Evolutionary conservation across 108 stramenopile genomes (phyloP), one percentile per base, ranked within the genome.

Genomic region (Conticribra guillardii): DNA sequence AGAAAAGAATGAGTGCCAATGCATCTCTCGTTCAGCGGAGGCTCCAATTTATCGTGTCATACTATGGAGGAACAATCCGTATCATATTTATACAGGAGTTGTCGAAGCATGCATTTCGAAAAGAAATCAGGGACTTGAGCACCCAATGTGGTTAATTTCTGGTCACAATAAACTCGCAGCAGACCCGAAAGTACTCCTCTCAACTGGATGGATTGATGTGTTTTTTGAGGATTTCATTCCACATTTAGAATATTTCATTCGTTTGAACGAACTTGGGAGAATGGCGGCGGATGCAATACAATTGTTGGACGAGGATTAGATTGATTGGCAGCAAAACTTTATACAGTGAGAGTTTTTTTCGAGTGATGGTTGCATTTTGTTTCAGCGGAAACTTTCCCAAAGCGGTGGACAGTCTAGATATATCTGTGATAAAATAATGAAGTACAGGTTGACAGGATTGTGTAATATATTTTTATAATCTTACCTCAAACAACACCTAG

Each of bases 211-310:
- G 64, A 66, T 66, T 11, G 64, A 66, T 48, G 1, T 50, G 21
- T 66, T 66, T 33, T 64, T 66, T 52, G 64, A 66, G 7, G 51
- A 34, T 21, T 66, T 66, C 33, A 48, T 66, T 26, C 64, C 64
- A 8, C 53, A 66, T 24, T 50, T 66, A 22, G 48, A 48, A 16
- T 50, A 66, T 17, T 66, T 53, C n/a, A 54, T 66, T 66, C 51
- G 47, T 16, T 54, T 50, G n/a, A 48, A 27, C 19, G 61, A 62
- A 18, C 32, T 60, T 21, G 34, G 60, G 46, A n/a, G n/a, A n/a
- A n/a, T n/a, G n/a, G n/a, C n/a, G n/a, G n/a, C n/a, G n/a, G n/a
- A n/a, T n/a, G n/a, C n/a, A n/a, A n/a, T n/a, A n/a, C n/a, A n/a
- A n/a, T n/a, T n/a, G n/a, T n/a, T n/a, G n/a, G n/a, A n/a, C n/a